phyloP scores from a whole-genome alignment of 768 basidiomycete species.

The Candolleomyces aberdarensis region DNA sequence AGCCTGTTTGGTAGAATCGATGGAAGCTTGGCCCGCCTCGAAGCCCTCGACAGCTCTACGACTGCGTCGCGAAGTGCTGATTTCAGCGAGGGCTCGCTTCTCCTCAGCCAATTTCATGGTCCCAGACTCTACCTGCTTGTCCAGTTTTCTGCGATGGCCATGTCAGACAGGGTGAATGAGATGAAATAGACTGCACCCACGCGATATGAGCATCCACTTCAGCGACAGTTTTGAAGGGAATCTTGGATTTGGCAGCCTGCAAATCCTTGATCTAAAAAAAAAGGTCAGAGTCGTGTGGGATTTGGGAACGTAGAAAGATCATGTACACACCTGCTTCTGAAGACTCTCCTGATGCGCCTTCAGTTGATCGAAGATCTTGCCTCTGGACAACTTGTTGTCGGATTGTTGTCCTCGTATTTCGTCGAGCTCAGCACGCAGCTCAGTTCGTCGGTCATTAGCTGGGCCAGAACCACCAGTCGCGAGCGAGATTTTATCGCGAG shows the following conservation, averaged over 20 bases:
- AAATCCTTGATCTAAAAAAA: slow-evolving; percentile 74
- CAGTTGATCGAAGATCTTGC: slow-evolving; percentile 75
- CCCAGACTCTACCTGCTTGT: slow-evolving; percentile 91
- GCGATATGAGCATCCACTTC: slow-evolving; percentile 87
- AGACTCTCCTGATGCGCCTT: slow-evolving; percentile 75
- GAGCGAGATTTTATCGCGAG: slow-evolving; percentile 73
- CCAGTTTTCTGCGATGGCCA: slow-evolving; percentile 56
- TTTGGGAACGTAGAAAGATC: background rate
- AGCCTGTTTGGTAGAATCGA: slow-evolving; percentile 71
- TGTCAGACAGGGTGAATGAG: background rate
- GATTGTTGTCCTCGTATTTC: slow-evolving; percentile 76
- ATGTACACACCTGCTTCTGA: slow-evolving; percentile 66
- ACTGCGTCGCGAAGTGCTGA: slow-evolving; percentile 65
- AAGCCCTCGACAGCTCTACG: slow-evolving; percentile 79
- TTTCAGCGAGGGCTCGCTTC: slow-evolving; percentile 92
- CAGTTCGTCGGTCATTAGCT: slow-evolving; percentile 67
- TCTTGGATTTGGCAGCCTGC: slow-evolving; percentile 75
- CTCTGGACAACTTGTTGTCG: slow-evolving; percentile 63
- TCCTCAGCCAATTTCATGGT: slow-evolving; percentile 91
- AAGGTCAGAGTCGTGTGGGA: slow-evolving; percentile 2
- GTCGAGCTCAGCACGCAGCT: slow-evolving; percentile 81
- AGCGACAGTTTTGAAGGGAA: slow-evolving; percentile 71
- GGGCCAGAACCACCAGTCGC: slow-evolving; percentile 52
- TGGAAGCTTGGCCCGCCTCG: slow-evolving; percentile 72
- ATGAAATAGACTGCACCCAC: slow-evolving; percentile 41